Evolutionary conservation across 2,329 filamentous ascomycete genomes (phyloP).

Genomic region (Calonectria pseudoturangicola): DNA sequence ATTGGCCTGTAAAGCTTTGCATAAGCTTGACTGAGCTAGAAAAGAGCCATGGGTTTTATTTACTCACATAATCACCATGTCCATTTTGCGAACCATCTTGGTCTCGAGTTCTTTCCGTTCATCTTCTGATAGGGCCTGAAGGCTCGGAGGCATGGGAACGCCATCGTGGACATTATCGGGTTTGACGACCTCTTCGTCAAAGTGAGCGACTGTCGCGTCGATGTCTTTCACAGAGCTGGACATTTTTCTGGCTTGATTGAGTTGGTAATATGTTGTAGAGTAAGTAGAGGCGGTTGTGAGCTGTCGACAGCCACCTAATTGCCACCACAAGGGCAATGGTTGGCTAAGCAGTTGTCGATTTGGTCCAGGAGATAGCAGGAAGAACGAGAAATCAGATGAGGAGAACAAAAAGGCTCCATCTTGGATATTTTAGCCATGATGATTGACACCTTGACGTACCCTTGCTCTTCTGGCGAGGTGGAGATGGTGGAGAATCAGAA

Average conservation of each 20-base stretch:
- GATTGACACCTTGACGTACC: background rate
- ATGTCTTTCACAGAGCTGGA: background rate
- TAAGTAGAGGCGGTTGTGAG: background rate
- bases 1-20: background rate
- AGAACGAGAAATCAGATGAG: background rate
- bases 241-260: background rate
- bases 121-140: conserved; percentile 1
- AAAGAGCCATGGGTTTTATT: background rate
- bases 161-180: background rate
- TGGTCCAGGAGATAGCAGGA: background rate
- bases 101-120: background rate
- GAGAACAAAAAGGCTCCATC: background rate
- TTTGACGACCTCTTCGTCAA: conserved; percentile 12
- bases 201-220: conserved; percentile 6
- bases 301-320: background rate
- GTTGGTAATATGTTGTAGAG: background rate
- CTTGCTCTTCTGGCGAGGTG: background rate
- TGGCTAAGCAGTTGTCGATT: background rate
- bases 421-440: conserved; percentile 12
- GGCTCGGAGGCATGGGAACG: conserved; percentile 13
- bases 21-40: background rate
- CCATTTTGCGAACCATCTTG: conserved; percentile 8
- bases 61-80: conserved; percentile 18
- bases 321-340: background rate
- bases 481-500: conserved; percentile 13